Percentiles rank a stretch among this genome's conserved stretches.
Evolutionary conservation across 2,329 filamentous ascomycete genomes (phyloP).

Genomic region (Exophiala sp.): DNA sequence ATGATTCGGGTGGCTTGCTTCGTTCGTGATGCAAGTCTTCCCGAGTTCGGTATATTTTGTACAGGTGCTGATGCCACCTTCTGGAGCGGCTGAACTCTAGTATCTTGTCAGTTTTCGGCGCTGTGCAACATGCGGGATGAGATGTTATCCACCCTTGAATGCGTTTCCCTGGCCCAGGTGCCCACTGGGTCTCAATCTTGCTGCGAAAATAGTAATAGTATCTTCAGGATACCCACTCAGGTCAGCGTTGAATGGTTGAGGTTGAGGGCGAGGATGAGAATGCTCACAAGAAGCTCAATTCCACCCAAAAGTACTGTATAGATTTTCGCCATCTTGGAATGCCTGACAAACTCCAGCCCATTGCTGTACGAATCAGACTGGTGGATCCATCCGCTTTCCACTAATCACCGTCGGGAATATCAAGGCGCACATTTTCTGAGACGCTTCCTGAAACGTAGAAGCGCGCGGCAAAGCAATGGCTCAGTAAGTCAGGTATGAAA

Average conservation of each 20-base stretch:
- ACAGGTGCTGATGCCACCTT: slow-evolving; percentile 3
- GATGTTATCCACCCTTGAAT: slow-evolving; percentile 1
- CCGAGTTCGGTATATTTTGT: too few species aligned
- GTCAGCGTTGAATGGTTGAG: slow-evolving; percentile 4
- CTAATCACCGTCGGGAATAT: slow-evolving; percentile 5
- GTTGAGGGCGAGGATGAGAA: slow-evolving; percentile 2
- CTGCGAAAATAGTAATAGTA: slow-evolving; percentile 4
- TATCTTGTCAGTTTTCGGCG: slow-evolving; percentile 4
- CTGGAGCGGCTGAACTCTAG: slow-evolving; percentile 3
- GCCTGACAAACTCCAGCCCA: background rate
- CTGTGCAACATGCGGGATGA: slow-evolving; percentile 2
- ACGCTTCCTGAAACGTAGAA: too few species aligned
- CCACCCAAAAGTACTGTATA: background rate
- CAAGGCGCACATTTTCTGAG: too few species aligned
- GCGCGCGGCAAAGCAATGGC: too few species aligned
- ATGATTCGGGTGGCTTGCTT: too few species aligned
- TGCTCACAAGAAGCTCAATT: slow-evolving; percentile 4
- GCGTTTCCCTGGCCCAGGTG: slow-evolving; percentile 1
- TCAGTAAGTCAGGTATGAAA: too few species aligned
- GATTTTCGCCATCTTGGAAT: slow-evolving; percentile 3
- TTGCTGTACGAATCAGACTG: slow-evolving; percentile 3
- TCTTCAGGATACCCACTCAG: slow-evolving; percentile 4
- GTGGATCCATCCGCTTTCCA: slow-evolving; percentile 3
- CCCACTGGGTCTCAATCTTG: slow-evolving; percentile 5
- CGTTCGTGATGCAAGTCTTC: too few species aligned